phyloP scores from a whole-genome alignment of 805 yeast species.

The Suhomyces vadensis region DNA sequence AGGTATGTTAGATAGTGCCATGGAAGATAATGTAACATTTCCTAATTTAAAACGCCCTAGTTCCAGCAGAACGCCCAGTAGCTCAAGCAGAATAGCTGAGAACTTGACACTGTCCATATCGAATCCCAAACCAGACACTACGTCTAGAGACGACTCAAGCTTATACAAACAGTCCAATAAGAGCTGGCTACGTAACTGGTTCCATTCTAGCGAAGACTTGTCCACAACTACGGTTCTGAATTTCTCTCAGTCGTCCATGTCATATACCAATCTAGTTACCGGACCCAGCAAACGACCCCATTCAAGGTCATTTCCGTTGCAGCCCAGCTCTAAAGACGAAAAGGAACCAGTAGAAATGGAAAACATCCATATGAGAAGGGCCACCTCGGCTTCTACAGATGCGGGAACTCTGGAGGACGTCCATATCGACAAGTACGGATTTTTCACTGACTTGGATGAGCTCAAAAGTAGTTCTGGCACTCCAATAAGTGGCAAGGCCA shows the following conservation, averaged over 20 bases:
- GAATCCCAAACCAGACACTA: too few relatives aligned
- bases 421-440: slow-evolving; percentile 52
- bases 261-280: background rate
- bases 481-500: background rate
- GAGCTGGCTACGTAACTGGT: slow-evolving; percentile 17
- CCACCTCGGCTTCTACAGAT: background rate
- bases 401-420: slow-evolving; percentile 3
- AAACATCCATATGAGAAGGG: slow-evolving; percentile 16
- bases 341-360: slow-evolving; percentile 48
- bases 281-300: slow-evolving; percentile 17
- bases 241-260: background rate
- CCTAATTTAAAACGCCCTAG: background rate
- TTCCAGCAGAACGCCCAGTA: background rate
- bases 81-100: background rate
- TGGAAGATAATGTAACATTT: slow-evolving; percentile 19
- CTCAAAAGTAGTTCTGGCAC: slow-evolving; percentile 3
- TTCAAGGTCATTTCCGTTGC: slow-evolving; percentile 13
- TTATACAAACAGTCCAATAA: slow-evolving; percentile 4
- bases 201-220: slow-evolving; percentile 12
- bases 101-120: too few relatives aligned
- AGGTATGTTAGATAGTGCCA: slow-evolving; percentile 32
- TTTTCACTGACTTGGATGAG: slow-evolving; percentile 32
- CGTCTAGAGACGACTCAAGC: background rate
- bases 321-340: background rate
- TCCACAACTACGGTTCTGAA: too few relatives aligned